Evolutionary conservation across 306 rosid species (phyloP).

Genomic region (Urtica urens): DNA sequence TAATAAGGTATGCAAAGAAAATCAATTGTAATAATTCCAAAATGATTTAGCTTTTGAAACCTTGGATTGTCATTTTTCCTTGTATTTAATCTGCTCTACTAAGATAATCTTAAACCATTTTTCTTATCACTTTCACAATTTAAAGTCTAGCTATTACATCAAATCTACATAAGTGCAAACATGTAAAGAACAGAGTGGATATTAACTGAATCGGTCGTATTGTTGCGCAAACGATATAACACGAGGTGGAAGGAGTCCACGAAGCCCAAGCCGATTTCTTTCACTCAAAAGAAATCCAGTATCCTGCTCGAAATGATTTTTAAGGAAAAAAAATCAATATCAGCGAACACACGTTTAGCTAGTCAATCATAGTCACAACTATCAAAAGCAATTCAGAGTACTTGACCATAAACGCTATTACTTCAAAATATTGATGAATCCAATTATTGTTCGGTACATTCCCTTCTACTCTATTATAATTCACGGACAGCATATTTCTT

Average conservation of each 20-base stretch:
- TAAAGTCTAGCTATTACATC: too few relatives aligned
- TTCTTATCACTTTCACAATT: too few relatives aligned
- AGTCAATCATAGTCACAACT: too few relatives aligned
- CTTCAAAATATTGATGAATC: background rate
- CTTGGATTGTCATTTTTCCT: too few relatives aligned
- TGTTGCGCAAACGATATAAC: constrained; percentile 94
- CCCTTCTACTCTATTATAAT: background rate
- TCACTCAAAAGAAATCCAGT: constrained; percentile 94
- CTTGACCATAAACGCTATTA: too few relatives aligned
- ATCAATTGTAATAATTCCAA: too few relatives aligned
- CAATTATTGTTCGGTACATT: background rate
- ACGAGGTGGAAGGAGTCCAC: constrained; percentile 97
- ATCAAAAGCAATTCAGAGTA: background rate
- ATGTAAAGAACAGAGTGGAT: background rate
- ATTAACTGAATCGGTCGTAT: constrained; percentile 87
- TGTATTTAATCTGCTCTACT: too few relatives aligned
- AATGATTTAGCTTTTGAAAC: too few relatives aligned
- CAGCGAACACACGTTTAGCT: background rate
- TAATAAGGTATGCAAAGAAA: too few relatives aligned
- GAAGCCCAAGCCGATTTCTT: constrained; percentile 92
- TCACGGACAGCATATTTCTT: too few relatives aligned
- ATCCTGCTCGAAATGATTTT: constrained; percentile 56
- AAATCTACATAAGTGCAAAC: background rate
- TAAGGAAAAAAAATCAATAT: constrained; percentile 1
- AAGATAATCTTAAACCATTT: too few relatives aligned